Evolutionary conservation across 1,284 basidiomycete genomes (phyloP), one percentile per base, ranked within the genome.

Genomic region (Microbotryum lychnidis-dioicae): DNA sequence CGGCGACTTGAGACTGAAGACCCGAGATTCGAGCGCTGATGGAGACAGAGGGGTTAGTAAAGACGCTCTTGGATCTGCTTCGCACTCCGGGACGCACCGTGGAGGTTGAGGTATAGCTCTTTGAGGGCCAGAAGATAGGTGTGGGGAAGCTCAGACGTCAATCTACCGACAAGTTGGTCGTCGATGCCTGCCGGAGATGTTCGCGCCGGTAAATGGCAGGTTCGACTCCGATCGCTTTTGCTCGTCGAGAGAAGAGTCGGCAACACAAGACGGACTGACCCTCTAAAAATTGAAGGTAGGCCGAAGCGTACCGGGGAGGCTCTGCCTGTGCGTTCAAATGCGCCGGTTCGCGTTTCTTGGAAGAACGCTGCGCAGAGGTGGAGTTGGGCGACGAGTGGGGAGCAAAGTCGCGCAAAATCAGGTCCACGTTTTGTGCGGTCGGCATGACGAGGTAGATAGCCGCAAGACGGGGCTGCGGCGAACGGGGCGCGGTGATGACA

Each of bases 211-310:
- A 9, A 23, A 2, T 51, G 6, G 20, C 31, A 42, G 12, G 12
- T 42, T 42, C 4, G 16, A 18, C 12, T 18, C 37, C 10, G 16
- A 42, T 12, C 16, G 37, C 12, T 18, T 16, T 42, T 42, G 14
- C 37, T 42, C 37, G 37, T 18, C 16, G 12, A 12, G 37, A 16
- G 14, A 6, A 42, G 12, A 42, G 37, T 18, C 37, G 37, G 37
- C 37, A 42, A 18, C 37, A 42, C 37, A 6, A 42, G 37, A 66
- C 54, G 31, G 25, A 77, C 83, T 70, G 70, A 89, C 93, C 87
- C 75, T 98, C 96, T 57, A 94, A 81, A 75, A 98, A 98, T 81
- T 96, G 97, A 61, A 97, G 75, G 75, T 97, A 91, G 0, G 88
- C 96, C 0, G 80, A 87, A 29, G 86, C 85, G 74, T 97, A 98